Conservation (phyloP, 2,329 filamentous ascomycete genomes). For the Apiospora arundinis region DNA sequence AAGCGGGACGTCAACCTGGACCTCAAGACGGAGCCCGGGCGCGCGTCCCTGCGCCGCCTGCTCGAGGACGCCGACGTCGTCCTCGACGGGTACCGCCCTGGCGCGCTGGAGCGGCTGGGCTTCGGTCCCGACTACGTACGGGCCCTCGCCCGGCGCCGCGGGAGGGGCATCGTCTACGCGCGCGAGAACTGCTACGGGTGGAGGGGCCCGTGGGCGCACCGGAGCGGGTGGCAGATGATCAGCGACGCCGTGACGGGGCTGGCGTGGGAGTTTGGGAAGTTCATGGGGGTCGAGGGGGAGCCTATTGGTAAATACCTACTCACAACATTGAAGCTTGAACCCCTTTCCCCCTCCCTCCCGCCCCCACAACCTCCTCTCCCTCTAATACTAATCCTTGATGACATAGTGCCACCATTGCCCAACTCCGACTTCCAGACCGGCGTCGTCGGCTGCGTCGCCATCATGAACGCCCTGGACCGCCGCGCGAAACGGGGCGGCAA, state of each 20-base stretch:
- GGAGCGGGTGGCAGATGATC: conserved; percentile 61
- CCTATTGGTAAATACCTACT: too few species aligned
- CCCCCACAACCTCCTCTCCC: too few species aligned
- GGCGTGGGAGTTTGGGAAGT: conserved; percentile 38
- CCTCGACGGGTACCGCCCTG: conserved; percentile 56
- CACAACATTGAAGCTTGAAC: too few species aligned
- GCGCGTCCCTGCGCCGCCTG: conserved; percentile 46
- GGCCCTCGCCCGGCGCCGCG: conserved; percentile 47
- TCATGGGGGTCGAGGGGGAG: conserved; percentile 32
- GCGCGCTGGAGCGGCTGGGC: conserved; percentile 53
- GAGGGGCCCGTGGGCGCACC: conserved; percentile 52
- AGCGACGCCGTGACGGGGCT: conserved; percentile 48
- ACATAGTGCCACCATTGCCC: conserved; percentile 40
- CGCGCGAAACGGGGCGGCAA: conserved; percentile 46
- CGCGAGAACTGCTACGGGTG: conserved; percentile 62
- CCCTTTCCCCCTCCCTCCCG: too few species aligned
- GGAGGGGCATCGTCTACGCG: conserved; percentile 52
- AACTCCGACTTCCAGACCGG: conserved; percentile 47
- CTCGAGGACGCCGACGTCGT: conserved; percentile 57
- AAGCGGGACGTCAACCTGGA: conserved; percentile 55
- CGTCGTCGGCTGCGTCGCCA: conserved; percentile 45
- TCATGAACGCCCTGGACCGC: conserved; percentile 49
- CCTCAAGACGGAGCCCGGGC: conserved; percentile 46
- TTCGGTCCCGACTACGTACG: conserved; percentile 49
- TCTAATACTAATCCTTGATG: too few species aligned